These are phyloP conservation scores for Saccharomyces hybrid DNA, from an alignment of 1,139 yeast genomes.

Conservation along the genomic window DNA sequence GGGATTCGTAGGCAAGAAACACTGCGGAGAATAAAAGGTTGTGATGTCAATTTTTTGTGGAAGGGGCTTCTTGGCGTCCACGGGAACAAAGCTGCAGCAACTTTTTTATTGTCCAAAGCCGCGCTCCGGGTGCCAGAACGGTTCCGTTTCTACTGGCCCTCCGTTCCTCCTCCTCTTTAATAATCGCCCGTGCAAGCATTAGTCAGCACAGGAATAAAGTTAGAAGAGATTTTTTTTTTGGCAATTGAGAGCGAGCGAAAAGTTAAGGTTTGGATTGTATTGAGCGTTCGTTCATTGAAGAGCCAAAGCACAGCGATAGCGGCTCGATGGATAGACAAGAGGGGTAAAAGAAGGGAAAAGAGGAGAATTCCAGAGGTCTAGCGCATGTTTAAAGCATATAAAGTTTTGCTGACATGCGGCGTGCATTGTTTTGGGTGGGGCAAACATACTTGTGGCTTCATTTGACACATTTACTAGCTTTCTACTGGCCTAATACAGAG, in stretches of 20 bases:
- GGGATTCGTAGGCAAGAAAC: not conserved
- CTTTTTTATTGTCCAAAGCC: not conserved
- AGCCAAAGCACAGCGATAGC: not conserved
- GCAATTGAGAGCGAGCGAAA: not conserved
- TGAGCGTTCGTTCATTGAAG: not conserved
- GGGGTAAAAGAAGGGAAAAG: not conserved
- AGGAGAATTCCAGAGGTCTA: not conserved
- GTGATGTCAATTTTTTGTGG: not conserved
- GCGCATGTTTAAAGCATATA: not conserved
- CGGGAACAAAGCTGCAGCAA: not conserved
- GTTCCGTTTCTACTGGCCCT: not conserved
- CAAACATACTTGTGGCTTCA: not conserved
- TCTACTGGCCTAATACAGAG: not conserved
- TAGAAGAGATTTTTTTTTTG: not conserved
- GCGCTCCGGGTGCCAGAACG: not conserved
- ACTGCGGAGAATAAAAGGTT: not conserved
- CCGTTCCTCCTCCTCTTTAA: no score
- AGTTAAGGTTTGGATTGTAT: not conserved
- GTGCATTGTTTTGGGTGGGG: not conserved
- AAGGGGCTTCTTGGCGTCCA: not conserved
- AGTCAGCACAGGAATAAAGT: not conserved
- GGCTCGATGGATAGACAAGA: not conserved
- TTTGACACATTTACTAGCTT: not conserved
- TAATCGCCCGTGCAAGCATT: not conserved
- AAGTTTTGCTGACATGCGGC: not conserved